Conservation (phyloP, 75 land plant species). For the Pinus taeda region DNA sequence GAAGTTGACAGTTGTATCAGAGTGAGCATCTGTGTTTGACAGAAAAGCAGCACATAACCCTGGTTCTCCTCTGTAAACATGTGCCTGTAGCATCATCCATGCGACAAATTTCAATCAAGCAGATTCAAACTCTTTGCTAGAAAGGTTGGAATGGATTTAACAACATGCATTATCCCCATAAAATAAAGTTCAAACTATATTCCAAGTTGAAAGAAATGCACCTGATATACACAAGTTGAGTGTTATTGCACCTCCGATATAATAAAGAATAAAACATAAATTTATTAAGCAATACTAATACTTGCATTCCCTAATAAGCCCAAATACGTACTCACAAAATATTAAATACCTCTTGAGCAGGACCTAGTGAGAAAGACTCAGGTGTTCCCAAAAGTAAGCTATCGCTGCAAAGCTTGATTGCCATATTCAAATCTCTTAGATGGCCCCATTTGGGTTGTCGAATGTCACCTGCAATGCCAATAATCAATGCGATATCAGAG, state of each 20-base stretch:
- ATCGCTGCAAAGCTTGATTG: slow-evolving; percentile 35
- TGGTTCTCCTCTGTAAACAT: slow-evolving; percentile 6
- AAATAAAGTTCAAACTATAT: background rate
- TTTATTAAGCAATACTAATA: background rate
- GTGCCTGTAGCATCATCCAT: slow-evolving; percentile 2
- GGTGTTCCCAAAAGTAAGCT: slow-evolving; percentile 18
- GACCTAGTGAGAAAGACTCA: slow-evolving; percentile 4
- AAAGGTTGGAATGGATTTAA: too few species aligned
- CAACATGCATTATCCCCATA: background rate
- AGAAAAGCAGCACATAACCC: slow-evolving; percentile 86
- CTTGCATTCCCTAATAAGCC: background rate
- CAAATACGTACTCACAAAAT: background rate
- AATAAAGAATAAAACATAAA: too few species aligned
- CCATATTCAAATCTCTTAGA: slow-evolving; percentile 32
- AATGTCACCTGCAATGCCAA: slow-evolving; percentile 20
- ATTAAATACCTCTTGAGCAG: slow-evolving; percentile 11
- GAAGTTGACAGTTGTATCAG: slow-evolving; percentile 56
- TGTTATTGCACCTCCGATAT: background rate
- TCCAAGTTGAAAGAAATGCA: background rate
- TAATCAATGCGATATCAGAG: background rate
- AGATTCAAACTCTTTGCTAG: background rate
- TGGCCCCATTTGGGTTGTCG: slow-evolving; percentile 45
- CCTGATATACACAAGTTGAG: background rate
- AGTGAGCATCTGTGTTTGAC: slow-evolving; percentile 78
- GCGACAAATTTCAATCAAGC: background rate